Evolutionary conservation across 2,329 filamentous ascomycete species (phyloP), one percentile per base, ranked within the genome.

Genomic region (Penicillium sp.): DNA sequence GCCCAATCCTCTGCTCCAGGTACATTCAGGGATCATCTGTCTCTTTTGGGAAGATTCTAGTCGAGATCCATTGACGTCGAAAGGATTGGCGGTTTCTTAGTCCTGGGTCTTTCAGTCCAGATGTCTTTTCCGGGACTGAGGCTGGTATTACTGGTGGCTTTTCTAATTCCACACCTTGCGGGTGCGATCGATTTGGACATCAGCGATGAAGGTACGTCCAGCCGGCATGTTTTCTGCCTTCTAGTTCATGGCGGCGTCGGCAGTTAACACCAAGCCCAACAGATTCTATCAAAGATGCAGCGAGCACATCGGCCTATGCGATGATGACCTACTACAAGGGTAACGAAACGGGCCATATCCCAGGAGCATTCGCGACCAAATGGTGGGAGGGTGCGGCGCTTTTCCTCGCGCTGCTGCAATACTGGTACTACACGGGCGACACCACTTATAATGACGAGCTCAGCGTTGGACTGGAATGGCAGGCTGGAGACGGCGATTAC

Each of bases 371-470:
- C 48, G 60, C 68, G 25, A 43, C 50, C 5, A 73, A 72, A 13
- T 79, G 75, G 75, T 87, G 79, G 84, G 82, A 84, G 67, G 81
- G 72, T 5, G 84, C 84, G 34, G 83, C 83, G 39, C 78, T 89
- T 68, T 78, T 76, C 55, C 71, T 69, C 9, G 70, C 82, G 2
- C 69, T 91, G 49, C 72, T 91, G 39, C 84, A 91, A 54, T 91
- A 91, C 63, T 91, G 85, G 84, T 84, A 83, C 59, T 86, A 86
- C 58, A 89, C 86, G 0, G 81, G 80, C 10, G 84, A 90, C 59
- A 67, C 74, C 4, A 73, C 75, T 28, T 89, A 85, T 68, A 88
- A 88, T 59, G 68, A 81, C n/a, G 68, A 86, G 28, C 77, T 80
- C 7, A 75, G 72, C 17, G 73, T 85, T 48, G 87, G 77, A 4